Conservation (phyloP, 176 grass and related monocot species). For the Puya raimondii region DNA sequence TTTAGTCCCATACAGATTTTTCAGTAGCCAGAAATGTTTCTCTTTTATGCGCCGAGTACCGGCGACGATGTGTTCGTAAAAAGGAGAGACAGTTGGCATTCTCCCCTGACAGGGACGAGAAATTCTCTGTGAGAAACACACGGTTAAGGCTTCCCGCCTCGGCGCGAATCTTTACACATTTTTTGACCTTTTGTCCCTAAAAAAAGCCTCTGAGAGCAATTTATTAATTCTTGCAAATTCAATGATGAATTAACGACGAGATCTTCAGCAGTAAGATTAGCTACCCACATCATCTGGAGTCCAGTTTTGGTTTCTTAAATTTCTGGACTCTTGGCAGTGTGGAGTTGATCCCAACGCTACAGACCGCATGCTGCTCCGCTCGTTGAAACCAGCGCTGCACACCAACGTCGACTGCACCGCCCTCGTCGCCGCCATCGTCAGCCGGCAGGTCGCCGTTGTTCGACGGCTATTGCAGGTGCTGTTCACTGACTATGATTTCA, state of each 20-base stretch:
- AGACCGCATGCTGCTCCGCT: slow-evolving; percentile 69
- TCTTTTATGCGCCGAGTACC: neutral
- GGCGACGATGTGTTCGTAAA: neutral
- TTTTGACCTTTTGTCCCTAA: neutral
- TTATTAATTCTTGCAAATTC: neutral
- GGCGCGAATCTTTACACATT: slow-evolving; percentile 1
- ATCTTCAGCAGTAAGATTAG: neutral
- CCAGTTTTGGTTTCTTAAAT: neutral
- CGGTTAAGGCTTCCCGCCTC: slow-evolving; percentile 25
- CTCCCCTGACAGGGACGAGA: slow-evolving; percentile 31
- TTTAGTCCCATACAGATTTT: slow-evolving; percentile 40
- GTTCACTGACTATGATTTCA: neutral
- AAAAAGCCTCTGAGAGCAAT: no score
- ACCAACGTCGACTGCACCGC: slow-evolving; percentile 80
- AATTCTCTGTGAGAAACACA: slow-evolving; percentile 12
- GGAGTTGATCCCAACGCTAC: slow-evolving; percentile 71
- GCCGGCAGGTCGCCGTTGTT: slow-evolving; percentile 62
- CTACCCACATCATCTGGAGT: neutral
- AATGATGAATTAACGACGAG: neutral
- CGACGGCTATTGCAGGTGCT: slow-evolving; percentile 67
- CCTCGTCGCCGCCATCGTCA: slow-evolving; percentile 77
- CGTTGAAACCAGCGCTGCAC: slow-evolving; percentile 76
- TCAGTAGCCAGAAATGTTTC: neutral
- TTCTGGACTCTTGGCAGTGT: slow-evolving; percentile 28
- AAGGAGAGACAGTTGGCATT: slow-evolving; percentile 98